Evolutionary conservation across 768 basidiomycete species (phyloP), one percentile per base, ranked within the genome.

Genomic region (Mycena capillaripes): DNA sequence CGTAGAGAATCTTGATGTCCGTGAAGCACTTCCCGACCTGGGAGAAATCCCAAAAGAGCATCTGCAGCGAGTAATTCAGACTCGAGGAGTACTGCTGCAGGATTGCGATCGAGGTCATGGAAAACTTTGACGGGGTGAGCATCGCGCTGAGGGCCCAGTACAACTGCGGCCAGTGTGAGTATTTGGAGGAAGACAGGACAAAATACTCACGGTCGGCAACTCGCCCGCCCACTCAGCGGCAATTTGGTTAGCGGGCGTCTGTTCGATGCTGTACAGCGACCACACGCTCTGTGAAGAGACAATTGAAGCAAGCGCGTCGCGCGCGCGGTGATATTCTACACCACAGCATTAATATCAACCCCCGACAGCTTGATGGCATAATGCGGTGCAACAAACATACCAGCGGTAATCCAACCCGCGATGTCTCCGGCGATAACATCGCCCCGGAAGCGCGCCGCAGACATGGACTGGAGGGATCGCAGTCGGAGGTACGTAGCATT

Each of bases 41-140:
- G 16, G 30, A n/a, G 9, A 60, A n/a, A 23, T 65, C 59, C 38
- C 40, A 63, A 17, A 73, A 59, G 16, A 75, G 52, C 27, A 16
- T 23, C n/a, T 27, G 16, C 34, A 82, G 76, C 2, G 81, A 77
- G 34, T 56, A 60, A 3, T 75, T 74, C 42, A 81, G 16, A 38
- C 73, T 76, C 8, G 56, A 14, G 5, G 80, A 71, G 2, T 76
- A 73, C 63, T 80, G 75, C 46, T 77, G 69, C 2, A 82, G 70
- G 23, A 79, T 63, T 25, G 81, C 81, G 14, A 82, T 73, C 55
- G 81, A 78, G 19, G 76, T 65, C 34, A 82, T 66, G 19, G 81
- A 78, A 14, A 80, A 27, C 21, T 68, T 76, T 8, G 78, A 72
- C 17, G 81, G 81, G 29, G 23, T 34, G n/a, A 77, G 38, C 30